Evolutionary conservation across 345 rosid genomes (phyloP), one percentile per base, ranked within the genome.

Genomic region (Gossypium sturtianum): DNA sequence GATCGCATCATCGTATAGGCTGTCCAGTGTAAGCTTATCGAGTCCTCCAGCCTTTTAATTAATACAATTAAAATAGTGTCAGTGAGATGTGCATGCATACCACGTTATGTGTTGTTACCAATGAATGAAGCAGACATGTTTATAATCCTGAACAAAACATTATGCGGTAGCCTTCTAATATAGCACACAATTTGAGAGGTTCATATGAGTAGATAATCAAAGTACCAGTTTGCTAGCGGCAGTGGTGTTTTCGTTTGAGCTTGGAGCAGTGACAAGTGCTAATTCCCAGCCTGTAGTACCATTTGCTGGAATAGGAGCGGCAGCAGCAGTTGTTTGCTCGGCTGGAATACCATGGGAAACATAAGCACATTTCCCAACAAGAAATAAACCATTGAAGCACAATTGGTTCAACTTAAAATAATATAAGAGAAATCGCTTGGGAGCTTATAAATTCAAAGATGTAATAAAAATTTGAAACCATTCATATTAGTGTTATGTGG

Each of bases 1-100:
- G 58, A 95, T 90, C 59, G 98, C 99, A 79, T 95, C 99, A 62
- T 95, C 99, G 34, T 95, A 95, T 16, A 95, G 82, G 86, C 99
- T 93, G 85, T 95, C 97, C 44, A 95, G 81, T 59, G 97, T 95
- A 72, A 93, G 97, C 86, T 80, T 86, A 87, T 95, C 99, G 25
- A 95, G 80, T 62, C 99, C 99, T 81, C 99, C 99, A 51, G 82
- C 98, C 99, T 95, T 81, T 54, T 29, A 73, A 56, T 44, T 2
- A 76, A 75, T 62, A 19, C 22, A 27, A 19, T 62, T 22, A 60
- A 23, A 59, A 19, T n/a, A 11, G 56, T n/a, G 49, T 72, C 56
- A 73, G 75, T 60, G 16, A 52, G 23, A 17, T 25, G 22, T 56
- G 1, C 34, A 71, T 7, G 4, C 3, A 71, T 15, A 69, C 20